Evolutionary conservation across 2,329 filamentous ascomycete species (phyloP).

Genomic region (Exophiala alcalophila): DNA sequence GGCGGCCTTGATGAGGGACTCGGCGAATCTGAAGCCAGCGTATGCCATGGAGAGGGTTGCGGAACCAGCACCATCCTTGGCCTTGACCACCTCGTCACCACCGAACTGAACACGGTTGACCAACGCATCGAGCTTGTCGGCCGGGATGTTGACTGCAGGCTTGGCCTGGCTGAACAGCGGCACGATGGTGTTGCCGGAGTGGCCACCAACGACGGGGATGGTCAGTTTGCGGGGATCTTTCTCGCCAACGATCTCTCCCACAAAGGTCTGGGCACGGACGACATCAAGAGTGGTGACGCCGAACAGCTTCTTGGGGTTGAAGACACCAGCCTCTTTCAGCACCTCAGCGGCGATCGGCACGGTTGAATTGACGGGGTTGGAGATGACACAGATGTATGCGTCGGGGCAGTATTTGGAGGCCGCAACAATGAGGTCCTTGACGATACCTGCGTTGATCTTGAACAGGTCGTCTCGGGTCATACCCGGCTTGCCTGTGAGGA

Average conservation of each 20-base stretch:
- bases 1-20: conserved; percentile 84
- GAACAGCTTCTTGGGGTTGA: conserved; percentile 93
- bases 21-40: conserved; percentile 94
- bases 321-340: conserved; percentile 87
- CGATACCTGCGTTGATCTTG: conserved; percentile 99
- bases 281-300: conserved; percentile 98
- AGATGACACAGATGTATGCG: conserved; percentile 94
- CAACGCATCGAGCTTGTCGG: conserved; percentile 84
- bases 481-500: conserved; percentile 79
- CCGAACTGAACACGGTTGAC: conserved; percentile 96
- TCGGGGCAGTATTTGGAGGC: conserved; percentile 86
- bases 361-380: conserved; percentile 98
- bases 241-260: conserved; percentile 78
- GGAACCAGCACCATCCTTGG: conserved; percentile 86
- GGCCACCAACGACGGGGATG: conserved; percentile 91
- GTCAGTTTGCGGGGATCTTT: conserved; percentile 76
- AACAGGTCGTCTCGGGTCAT: conserved; percentile 99
- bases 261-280: conserved; percentile 95
- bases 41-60: conserved; percentile 94
- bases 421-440: conserved; percentile 86
- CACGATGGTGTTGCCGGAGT: conserved; percentile 97
- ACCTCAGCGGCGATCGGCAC: conserved; percentile 97
- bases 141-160: conserved; percentile 74
- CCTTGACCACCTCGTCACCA: conserved; percentile 94
- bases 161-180: conserved; percentile 91